Percentiles rank a stretch among this genome's conserved stretches.
Conservation (phyloP, 75 land plant genomes). For the Sequoiadendron giganteum region DNA sequence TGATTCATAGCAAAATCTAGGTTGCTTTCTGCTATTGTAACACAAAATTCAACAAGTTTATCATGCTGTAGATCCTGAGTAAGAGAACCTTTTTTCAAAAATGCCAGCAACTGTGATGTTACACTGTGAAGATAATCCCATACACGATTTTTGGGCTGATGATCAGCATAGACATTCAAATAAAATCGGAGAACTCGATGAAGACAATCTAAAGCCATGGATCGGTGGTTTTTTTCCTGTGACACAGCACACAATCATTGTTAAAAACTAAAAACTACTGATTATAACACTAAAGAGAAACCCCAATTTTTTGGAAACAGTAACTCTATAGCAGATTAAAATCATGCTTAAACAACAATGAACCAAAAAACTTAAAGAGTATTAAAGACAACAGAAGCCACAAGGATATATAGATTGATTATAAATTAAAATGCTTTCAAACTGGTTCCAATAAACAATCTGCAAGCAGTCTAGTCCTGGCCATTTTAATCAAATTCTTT, state of each 20-base stretch:
- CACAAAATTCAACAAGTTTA: conserved; percentile 97
- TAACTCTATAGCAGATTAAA: background rate
- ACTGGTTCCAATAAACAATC: background rate
- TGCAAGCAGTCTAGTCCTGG: background rate
- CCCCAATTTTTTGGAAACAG: background rate
- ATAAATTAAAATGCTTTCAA: background rate
- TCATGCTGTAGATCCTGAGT: conserved; percentile 99
- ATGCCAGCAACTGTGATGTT: conserved; percentile 81
- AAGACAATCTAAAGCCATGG: conserved; percentile 97
- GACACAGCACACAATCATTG: background rate
- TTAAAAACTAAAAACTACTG: background rate
- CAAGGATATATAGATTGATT: background rate
- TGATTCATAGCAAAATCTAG: conserved; percentile 99
- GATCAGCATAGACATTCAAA: conserved; percentile 79
- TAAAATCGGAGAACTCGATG: conserved; percentile 95
- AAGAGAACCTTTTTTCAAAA: conserved; percentile 86
- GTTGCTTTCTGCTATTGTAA: conserved; percentile 93
- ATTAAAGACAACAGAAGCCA: background rate
- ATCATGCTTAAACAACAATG: background rate
- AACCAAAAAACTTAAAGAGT: background rate
- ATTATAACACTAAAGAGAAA: background rate
- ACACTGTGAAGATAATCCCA: conserved; percentile 98
- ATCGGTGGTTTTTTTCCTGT: conserved; percentile 97
- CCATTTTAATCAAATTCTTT: background rate
- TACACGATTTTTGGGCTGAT: conserved; percentile 65